Base-by-base conservation (phyloP, 2,329 filamentous ascomycete genomes). In the Knoxdaviesia capensis region DNA sequence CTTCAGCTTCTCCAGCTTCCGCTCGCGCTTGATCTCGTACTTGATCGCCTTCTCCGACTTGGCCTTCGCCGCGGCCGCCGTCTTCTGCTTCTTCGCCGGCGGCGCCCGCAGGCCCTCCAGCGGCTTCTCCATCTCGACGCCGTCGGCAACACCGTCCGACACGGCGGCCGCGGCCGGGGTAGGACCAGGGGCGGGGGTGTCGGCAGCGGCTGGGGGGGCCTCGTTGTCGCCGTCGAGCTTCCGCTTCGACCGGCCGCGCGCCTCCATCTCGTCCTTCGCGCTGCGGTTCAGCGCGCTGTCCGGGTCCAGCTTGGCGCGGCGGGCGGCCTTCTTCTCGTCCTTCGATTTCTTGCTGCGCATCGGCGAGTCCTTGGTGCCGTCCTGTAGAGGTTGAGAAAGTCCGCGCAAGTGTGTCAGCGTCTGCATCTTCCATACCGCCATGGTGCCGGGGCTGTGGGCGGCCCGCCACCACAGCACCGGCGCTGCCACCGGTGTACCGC, bases 201-300 rank as follows among this genome's bases (percentile, higher is more conserved):
- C 66, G 20, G 60, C 61, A 55, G 59, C 54, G 34, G 59, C 62
- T 30, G 60, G 59, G 28, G 62, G 54, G 44, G 54, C 57, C 4
- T 59, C 60, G 7, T 60, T 66, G 36, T 65, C 65, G 1, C 64
- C 64, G 5, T 65, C 66, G 7, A 80, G 66, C 62, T 93, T 93
- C 45, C 85, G 74, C 65, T 93, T 93, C 52, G 82, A 85, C 50
- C 64, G 64, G 37, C 70, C 73, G 43, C 71, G 65, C 55, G 93
- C 87, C 50, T 92, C 85, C 74, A 93, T 80, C 47, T 94, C 76
- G 58, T 96, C 87, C 58, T 93, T 88, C 46, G 86, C 88, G 49
- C 77, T 90, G 48, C 64, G 66, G 65, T 92, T 90, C 49, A 70
- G 57, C 47, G 80, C 77, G 54, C 85, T 86, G 49, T 88, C 84